Base-by-base conservation (phyloP, 805 yeast species). In the Candida chauliodis region DNA sequence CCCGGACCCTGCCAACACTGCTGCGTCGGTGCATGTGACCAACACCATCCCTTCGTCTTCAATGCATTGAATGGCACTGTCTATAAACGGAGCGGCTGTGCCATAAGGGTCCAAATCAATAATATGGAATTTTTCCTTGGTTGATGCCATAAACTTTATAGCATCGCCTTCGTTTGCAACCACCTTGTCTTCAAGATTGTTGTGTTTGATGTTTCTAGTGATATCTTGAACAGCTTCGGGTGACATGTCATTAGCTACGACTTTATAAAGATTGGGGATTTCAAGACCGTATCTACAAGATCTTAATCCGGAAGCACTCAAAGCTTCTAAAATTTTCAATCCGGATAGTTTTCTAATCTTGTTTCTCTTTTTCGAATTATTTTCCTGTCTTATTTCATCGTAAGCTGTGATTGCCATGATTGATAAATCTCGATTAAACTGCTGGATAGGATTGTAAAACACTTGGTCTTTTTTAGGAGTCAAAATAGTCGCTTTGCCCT, bases 101-200 rank as follows among this genome's bases (percentile, higher is more conserved):
- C 99, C 99, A 56, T 93, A 93, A 0, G 99, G 99, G 60, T 93
- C 99, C 36, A 93, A 71, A 61, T 93, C 99, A 41, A 93, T 78
- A 3, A 87, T 85, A 55, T 93, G 95, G 62, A 83, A 89, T 37
- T 69, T 67, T 18, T 65, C 71, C 42, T 63, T 53, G 37, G 81
- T 69, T 13, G 56, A 45, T 5, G 58, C 55, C 95, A 93, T 87
- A 53, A 75, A 78, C 28, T 76, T 78, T 47, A 84, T 88, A n/a
- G 99, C 99, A 63, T 93, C 98, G 22, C 93, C 96, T 49, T 77
- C 76, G 49, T 84, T 80, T 7, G 93, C 73, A 31, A 55, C 59
- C 15, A 91, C 90, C 20, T 71, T 71, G 19, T 69, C 60, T 6
- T 60, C 56, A 2, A 85, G 78, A 7, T 71, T 59, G 56, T 91